phyloP scores from a whole-genome alignment of 352 stramenopile genomes.

The Phytophthora sojae region DNA sequence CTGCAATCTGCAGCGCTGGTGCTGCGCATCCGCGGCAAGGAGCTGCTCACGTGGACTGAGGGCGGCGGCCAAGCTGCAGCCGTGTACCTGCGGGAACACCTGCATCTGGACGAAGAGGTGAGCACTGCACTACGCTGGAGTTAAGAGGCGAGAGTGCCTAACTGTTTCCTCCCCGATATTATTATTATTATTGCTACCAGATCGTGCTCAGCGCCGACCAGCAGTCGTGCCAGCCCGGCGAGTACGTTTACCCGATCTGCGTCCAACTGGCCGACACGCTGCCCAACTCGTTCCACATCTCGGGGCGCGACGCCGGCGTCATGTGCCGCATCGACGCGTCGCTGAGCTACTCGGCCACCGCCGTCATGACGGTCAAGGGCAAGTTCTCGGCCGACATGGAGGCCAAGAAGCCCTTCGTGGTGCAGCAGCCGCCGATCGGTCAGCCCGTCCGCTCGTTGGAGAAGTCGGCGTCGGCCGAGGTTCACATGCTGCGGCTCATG shows the following conservation, averaged over 20 bases:
- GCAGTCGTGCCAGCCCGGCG: conserved; percentile 59
- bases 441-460: conserved; percentile 31
- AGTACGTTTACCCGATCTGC: conserved; percentile 79
- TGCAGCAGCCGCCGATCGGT: conserved; percentile 33
- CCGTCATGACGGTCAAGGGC: conserved; percentile 67
- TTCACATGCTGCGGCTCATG: conserved; percentile 40
- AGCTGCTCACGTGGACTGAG: conserved; percentile 46
- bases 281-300: conserved; percentile 55
- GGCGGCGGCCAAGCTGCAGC: conserved; percentile 36
- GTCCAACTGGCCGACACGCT: conserved; percentile 59
- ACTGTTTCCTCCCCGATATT: background rate
- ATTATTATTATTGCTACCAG: conserved; percentile 21
- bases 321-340: conserved; percentile 63
- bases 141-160: background rate
- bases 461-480: conserved; percentile 24
- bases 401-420: conserved; percentile 34
- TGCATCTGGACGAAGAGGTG: conserved; percentile 41
- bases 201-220: conserved; percentile 54
- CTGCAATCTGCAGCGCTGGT: conserved; percentile 26
- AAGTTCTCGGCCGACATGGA: conserved; percentile 77
- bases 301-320: conserved; percentile 24
- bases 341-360: conserved; percentile 74
- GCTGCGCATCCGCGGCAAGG: conserved; percentile 37
- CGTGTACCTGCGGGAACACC: conserved; percentile 37
- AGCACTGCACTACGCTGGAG: background rate